phyloP scores from a whole-genome alignment of 768 basidiomycete genomes.

The Lyophyllum shimeji region DNA sequence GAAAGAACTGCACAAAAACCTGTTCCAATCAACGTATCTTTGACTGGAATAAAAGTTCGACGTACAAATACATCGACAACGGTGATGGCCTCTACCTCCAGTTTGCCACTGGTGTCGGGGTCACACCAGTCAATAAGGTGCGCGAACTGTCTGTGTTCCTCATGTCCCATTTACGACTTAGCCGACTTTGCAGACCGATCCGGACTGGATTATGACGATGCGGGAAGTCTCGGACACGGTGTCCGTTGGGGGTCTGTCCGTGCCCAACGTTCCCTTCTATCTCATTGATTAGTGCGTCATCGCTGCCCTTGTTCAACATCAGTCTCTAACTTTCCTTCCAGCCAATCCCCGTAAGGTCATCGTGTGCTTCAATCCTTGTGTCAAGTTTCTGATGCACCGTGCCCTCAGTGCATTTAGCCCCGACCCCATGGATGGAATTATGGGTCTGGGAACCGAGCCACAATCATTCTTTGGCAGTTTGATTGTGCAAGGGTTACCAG shows the following conservation, averaged over 20 bases:
- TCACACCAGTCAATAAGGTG: constrained; percentile 11
- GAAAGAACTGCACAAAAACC: constrained; percentile 14
- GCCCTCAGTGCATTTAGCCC: not conserved
- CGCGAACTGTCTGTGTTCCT: not conserved
- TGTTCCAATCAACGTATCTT: constrained; percentile 13
- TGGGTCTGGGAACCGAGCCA: constrained; percentile 50
- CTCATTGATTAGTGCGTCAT: constrained; percentile 12
- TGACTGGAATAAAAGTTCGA: constrained; percentile 17
- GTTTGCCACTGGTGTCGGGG: constrained; percentile 12
- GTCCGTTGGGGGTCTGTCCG: constrained; percentile 36
- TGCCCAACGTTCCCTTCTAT: constrained; percentile 14
- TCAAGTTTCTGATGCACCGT: constrained; percentile 30
- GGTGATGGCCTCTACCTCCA: constrained; percentile 9
- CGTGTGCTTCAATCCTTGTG: constrained; percentile 46
- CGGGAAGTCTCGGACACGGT: constrained; percentile 47
- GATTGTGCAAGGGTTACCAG: constrained; percentile 45
- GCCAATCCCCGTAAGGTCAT: constrained; percentile 42
- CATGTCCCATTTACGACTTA: constrained; percentile 28
- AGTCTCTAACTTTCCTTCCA: constrained; percentile 20
- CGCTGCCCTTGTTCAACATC: not conserved
- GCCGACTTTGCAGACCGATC: constrained; percentile 40
- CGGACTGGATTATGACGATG: constrained; percentile 43
- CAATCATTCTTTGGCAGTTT: constrained; percentile 49
- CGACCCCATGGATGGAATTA: constrained; percentile 7
- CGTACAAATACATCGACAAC: constrained; percentile 14